A percentile compares a stretch with the other conserved stretches of the same genome.
Evolutionary conservation across 768 basidiomycete species (phyloP).

Genomic region (Tylopilus subfusipes): DNA sequence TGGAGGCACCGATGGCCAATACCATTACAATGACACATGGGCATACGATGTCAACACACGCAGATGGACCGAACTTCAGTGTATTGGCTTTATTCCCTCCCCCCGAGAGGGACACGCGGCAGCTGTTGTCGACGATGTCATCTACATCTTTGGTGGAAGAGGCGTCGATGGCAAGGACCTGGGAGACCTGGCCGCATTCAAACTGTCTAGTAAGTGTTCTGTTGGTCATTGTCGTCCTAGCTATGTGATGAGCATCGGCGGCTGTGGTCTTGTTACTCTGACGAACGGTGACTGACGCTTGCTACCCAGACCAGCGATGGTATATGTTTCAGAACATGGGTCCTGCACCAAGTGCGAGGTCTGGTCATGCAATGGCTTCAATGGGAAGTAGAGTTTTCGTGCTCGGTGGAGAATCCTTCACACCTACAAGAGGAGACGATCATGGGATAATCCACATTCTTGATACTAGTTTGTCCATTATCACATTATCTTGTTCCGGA

Average conservation of each 20-base stretch:
- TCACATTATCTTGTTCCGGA: not conserved
- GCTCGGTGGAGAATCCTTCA: constrained; percentile 89
- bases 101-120: constrained; percentile 96
- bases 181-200: constrained; percentile 93
- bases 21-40: constrained; percentile 99
- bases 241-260: not conserved
- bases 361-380: constrained; percentile 98
- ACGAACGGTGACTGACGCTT: constrained; percentile 11
- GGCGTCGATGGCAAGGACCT: constrained; percentile 97
- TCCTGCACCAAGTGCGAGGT: constrained; percentile 85
- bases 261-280: not conserved
- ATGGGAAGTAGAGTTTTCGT: constrained; percentile 87
- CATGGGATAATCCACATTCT: constrained; percentile 81
- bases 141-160: constrained; percentile 96
- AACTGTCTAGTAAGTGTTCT: constrained; percentile 79
- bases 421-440: constrained; percentile 72
- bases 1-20: constrained; percentile 97
- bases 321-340: constrained; percentile 99
- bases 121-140: constrained; percentile 93
- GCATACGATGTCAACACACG: constrained; percentile 77
- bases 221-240: not conserved
- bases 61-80: constrained; percentile 87
- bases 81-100: constrained; percentile 95
- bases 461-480: constrained; percentile 77
- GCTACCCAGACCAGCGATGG: constrained; percentile 83